These are phyloP conservation scores for Blastomyces parvus DNA, from an alignment of 2,329 filamentous ascomycete species.

Conservation along the genomic window DNA sequence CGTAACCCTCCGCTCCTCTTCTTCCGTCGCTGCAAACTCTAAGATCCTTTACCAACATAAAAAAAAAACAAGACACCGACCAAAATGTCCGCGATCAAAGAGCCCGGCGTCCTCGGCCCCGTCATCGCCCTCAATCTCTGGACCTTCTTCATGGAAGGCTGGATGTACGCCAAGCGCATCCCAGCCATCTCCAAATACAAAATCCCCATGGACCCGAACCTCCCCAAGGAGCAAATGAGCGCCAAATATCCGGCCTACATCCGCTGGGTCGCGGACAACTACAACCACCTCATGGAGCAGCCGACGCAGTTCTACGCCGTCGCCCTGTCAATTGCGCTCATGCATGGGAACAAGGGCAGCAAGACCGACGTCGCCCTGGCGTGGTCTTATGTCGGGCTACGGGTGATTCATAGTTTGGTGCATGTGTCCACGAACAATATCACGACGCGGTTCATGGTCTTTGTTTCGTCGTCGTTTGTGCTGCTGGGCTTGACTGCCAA, in stretches of 20 bases:
- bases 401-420: constrained; percentile 34
- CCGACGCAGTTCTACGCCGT: constrained; percentile 39
- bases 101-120: constrained; percentile 22
- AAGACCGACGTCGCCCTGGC: constrained; percentile 27
- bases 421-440: constrained; percentile 32
- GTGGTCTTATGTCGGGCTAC: constrained; percentile 36
- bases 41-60: neutral
- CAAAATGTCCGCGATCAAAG: constrained; percentile 2
- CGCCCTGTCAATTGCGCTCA: constrained; percentile 28
- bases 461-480: constrained; percentile 23
- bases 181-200: constrained; percentile 29
- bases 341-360: constrained; percentile 15
- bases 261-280: constrained; percentile 37
- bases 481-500: constrained; percentile 26
- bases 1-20: neutral
- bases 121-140: constrained; percentile 30
- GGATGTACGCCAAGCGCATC: constrained; percentile 34
- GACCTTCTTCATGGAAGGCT: constrained; percentile 36
- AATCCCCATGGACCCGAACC: constrained; percentile 15
- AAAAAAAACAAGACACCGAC: neutral
- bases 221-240: constrained; percentile 22
- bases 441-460: constrained; percentile 29
- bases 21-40: too few relatives aligned
- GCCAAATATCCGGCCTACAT: constrained; percentile 20
- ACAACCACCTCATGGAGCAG: constrained; percentile 37